Evolutionary conservation across 306 rosid genomes (phyloP).

Genomic region (Fragaria nilgerrensis): DNA sequence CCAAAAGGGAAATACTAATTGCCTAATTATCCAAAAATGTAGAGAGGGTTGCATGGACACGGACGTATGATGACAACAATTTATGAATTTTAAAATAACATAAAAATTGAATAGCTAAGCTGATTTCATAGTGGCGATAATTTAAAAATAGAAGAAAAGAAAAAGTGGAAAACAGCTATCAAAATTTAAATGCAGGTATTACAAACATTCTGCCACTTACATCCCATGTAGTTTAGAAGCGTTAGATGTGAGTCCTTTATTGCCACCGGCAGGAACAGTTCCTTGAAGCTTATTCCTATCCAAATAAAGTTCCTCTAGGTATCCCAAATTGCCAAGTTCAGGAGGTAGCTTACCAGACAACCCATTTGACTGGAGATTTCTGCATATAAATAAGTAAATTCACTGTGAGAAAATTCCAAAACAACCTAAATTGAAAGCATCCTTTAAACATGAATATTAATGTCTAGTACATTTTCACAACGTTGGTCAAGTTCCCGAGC

Average conservation of each 20-base stretch:
- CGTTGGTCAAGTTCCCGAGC: slow-evolving; percentile 59
- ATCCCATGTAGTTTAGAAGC: slow-evolving; percentile 30
- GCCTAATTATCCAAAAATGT: background rate
- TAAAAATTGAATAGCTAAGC: background rate
- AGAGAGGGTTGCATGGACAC: background rate
- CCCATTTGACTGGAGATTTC: slow-evolving; percentile 81
- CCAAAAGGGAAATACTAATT: slow-evolving; percentile 2
- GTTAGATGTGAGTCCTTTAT: slow-evolving; percentile 32
- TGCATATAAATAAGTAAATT: slow-evolving; percentile 32
- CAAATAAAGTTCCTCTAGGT: slow-evolving; percentile 72
- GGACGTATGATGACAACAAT: background rate
- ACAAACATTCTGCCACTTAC: slow-evolving; percentile 47
- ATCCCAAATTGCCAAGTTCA: slow-evolving; percentile 66
- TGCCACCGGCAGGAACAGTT: slow-evolving; percentile 56
- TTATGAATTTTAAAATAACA: background rate
- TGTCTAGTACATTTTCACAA: slow-evolving; percentile 60
- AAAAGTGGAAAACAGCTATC: background rate
- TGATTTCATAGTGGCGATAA: background rate
- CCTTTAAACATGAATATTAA: slow-evolving; percentile 17
- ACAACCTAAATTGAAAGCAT: slow-evolving; percentile 12
- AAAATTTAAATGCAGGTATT: background rate
- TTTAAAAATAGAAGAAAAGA: background rate
- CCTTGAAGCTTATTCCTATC: slow-evolving; percentile 94
- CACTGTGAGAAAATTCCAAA: slow-evolving; percentile 16
- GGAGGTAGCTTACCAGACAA: slow-evolving; percentile 70